Base-by-base conservation (phyloP, 768 basidiomycete species). In the Termitomyces sp. region DNA sequence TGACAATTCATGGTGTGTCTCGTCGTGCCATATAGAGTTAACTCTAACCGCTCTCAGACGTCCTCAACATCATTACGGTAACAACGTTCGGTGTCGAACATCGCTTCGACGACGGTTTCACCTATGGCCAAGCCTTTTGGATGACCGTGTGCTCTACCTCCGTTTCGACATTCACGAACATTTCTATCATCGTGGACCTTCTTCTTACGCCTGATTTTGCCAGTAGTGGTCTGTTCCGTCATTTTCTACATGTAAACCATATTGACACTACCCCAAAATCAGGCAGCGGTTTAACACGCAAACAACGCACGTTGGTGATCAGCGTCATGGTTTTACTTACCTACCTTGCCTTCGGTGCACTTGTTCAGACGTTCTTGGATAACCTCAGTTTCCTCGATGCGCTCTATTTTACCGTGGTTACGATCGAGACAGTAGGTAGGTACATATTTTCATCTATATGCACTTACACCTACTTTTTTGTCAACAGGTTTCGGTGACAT, bases 271-370 rank as follows among this genome's bases (percentile, higher is more conserved):
- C 5, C n/a, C 15, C 6, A 28, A 28, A 24, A 38, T 22, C 50
- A 89, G 88, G 86, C 5, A 90, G 88, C 59, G 92, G 92, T 1
- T 70, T 94, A 37, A 93, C 90, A 0, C 78, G 79, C 22, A 90
- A 84, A 64, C 92, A 93, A 62, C 81, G 90, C 4, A 80, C 84
- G 0, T 78, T 93, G n/a, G 81, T 87, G 32, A 85, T 93, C 55
- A 80, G 88, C 35, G 82, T 88, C 54, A 93, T 94, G 61, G 65
- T 85, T 15, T 71, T 94, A 1, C 74, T 93, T 22, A 74, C 74
- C 55, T 93, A 90, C 65, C 74, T 93, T 56, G 88, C 85, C 0
- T 62, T 93, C 10, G 92, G 91, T 5, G 80, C 85, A 0, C 73
- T 90, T 14, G 68, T 82, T 47, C 78, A 82, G 63, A 71, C 80